phyloP scores from a whole-genome alignment of 2,329 filamentous ascomycete species.

The Dactylellina drechsleri region DNA sequence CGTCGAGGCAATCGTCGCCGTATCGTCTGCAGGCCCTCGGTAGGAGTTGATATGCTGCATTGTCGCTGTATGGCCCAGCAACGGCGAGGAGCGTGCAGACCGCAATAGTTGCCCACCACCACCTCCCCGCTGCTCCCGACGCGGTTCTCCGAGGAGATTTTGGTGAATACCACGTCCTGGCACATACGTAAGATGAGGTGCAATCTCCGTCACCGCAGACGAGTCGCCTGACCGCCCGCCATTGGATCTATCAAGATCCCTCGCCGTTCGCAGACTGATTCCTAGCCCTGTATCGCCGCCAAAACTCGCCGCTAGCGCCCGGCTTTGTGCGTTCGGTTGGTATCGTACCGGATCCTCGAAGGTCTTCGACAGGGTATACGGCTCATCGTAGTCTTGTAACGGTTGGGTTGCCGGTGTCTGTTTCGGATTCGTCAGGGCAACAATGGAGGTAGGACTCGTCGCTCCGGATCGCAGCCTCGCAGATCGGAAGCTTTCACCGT shows the following conservation, averaged over 20 bases:
- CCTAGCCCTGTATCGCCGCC: constrained; percentile 34
- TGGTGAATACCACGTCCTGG: constrained; percentile 24
- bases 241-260: constrained; percentile 28
- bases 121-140: constrained; percentile 25
- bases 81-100: constrained; percentile 39
- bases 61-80: constrained; percentile 17
- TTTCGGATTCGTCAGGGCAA: constrained; percentile 36
- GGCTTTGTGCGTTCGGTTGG: constrained; percentile 34
- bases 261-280: constrained; percentile 27
- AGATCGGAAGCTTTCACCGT: constrained; percentile 42
- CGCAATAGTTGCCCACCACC: constrained; percentile 18
- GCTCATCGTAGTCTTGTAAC: constrained; percentile 38
- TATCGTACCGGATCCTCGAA: constrained; percentile 51
- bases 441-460: constrained; percentile 40
- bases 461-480: constrained; percentile 42
- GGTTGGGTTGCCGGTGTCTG: constrained; percentile 42
- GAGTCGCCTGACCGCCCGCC: constrained; percentile 35
- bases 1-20: constrained; percentile 33
- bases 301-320: constrained; percentile 31
- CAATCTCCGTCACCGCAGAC: constrained; percentile 47
- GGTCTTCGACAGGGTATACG: constrained; percentile 47
- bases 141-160: constrained; percentile 28
- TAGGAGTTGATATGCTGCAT: constrained; percentile 25
- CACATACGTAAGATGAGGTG: constrained; percentile 30
- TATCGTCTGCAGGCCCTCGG: constrained; percentile 31